These are phyloP conservation scores for Inonotus hispidus DNA, from an alignment of 1,284 basidiomycete species.

Conservation along the genomic window DNA sequence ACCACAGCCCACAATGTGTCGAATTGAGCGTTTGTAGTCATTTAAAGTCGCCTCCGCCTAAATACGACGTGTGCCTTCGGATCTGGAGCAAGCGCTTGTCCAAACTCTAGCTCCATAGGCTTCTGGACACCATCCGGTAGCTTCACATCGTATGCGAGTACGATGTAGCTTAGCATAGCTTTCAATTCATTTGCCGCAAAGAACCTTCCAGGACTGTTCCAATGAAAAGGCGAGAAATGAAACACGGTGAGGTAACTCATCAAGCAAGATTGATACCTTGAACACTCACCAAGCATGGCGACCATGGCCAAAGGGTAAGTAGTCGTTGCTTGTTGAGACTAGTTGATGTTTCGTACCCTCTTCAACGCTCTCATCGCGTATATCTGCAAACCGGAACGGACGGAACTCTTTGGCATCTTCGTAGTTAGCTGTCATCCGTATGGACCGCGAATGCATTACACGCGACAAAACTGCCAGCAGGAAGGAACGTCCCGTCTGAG, in stretches of 20 bases:
- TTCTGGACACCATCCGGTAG: constrained; percentile 27
- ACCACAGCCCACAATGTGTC: too few relatives aligned
- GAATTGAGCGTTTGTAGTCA: background rate
- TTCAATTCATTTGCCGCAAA: constrained; percentile 44
- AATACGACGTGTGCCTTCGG: constrained; percentile 20
- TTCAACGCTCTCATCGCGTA: constrained; percentile 26
- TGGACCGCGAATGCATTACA: constrained; percentile 26
- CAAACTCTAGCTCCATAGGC: constrained; percentile 21
- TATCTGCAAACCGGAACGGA: constrained; percentile 33
- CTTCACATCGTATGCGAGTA: constrained; percentile 43
- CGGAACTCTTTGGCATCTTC: constrained; percentile 27
- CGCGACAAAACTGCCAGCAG: constrained; percentile 30
- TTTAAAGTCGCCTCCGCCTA: constrained; percentile 3
- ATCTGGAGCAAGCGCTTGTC: constrained; percentile 15
- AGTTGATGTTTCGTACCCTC: constrained; percentile 21
- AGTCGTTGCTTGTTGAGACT: constrained; percentile 24
- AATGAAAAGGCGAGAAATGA: background rate
- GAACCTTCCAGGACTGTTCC: constrained; percentile 37
- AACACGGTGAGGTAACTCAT: background rate
- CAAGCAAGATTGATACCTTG: background rate
- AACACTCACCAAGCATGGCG: constrained; percentile 26
- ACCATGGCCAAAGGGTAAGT: constrained; percentile 29
- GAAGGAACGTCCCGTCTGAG: constrained; percentile 37
- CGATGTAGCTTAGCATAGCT: constrained; percentile 37
- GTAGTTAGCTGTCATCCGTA: constrained; percentile 25